phyloP scores from a whole-genome alignment of 306 rosid genomes.

The Canavalia gladiata region DNA sequence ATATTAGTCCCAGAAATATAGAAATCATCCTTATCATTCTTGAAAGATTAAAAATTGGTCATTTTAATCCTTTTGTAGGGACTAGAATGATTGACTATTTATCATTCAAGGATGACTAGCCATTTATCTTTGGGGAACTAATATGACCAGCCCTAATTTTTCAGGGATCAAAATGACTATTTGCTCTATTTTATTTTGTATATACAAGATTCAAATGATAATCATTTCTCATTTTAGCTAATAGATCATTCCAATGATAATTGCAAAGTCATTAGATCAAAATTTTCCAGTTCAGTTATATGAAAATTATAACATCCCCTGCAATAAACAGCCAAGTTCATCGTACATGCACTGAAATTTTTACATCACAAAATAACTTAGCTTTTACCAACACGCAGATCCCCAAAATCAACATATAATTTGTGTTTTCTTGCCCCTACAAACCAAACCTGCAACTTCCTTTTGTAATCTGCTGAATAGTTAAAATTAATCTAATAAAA shows the following conservation, averaged over 20 bases:
- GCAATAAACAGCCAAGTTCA: slow-evolving; percentile 1
- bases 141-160: too few species aligned
- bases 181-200: background rate
- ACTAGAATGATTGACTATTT: too few species aligned
- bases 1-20: too few species aligned
- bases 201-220: slow-evolving; percentile 16
- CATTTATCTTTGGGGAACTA: too few species aligned
- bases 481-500: background rate
- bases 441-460: background rate
- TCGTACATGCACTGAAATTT: background rate
- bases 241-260: slow-evolving; percentile 10
- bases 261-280: background rate
- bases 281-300: slow-evolving; percentile 14
- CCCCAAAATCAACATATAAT: background rate
- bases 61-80: too few species aligned
- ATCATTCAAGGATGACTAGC: too few species aligned
- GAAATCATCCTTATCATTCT: too few species aligned
- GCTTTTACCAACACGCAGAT: slow-evolving; percentile 9
- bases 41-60: too few species aligned
- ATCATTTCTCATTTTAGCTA: background rate
- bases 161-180: too few species aligned
- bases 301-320: slow-evolving; percentile 21
- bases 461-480: too few species aligned
- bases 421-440: background rate
- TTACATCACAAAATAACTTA: background rate